Percentiles rank a stretch among this genome's conserved stretches.
Conservation (phyloP, 768 basidiomycete species). For the Porpolomopsis calyptriformis region DNA sequence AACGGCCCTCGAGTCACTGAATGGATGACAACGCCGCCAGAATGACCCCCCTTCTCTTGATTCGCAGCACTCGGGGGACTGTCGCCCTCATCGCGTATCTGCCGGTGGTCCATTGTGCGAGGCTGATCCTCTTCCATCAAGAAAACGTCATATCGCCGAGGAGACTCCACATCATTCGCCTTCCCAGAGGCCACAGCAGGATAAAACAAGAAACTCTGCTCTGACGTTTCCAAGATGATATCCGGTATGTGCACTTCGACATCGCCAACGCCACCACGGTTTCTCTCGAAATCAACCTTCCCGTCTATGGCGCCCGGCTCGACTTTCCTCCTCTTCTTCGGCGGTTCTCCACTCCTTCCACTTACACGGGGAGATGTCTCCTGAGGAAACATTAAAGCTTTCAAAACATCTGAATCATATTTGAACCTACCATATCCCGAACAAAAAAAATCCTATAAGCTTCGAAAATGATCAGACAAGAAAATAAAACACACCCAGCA, state of each 20-base stretch:
- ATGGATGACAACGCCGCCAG: too few species aligned
- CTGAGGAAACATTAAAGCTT: conserved; percentile 35
- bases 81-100: background rate
- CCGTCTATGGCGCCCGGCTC: conserved; percentile 11
- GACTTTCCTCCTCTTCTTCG: conserved; percentile 26
- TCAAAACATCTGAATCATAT: conserved; percentile 36
- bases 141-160: conserved; percentile 1
- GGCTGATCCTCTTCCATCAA: conserved; percentile 20
- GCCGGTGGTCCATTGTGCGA: background rate
- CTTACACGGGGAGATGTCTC: background rate
- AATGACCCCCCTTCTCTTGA: too few species aligned
- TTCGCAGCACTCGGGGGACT: background rate
- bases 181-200: background rate
- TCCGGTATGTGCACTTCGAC: background rate
- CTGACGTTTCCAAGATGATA: conserved; percentile 2
- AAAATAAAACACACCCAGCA: conserved; percentile 31
- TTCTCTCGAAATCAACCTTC: conserved; percentile 1
- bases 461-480: background rate
- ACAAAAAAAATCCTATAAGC: background rate
- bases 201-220: background rate
- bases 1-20: too few species aligned
- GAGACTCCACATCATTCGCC: background rate
- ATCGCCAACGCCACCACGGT: background rate
- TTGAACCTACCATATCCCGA: conserved; percentile 32
- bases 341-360: conserved; percentile 16